Base-by-base conservation (phyloP, 805 yeast genomes). In the Kazachstania martiniae region DNA sequence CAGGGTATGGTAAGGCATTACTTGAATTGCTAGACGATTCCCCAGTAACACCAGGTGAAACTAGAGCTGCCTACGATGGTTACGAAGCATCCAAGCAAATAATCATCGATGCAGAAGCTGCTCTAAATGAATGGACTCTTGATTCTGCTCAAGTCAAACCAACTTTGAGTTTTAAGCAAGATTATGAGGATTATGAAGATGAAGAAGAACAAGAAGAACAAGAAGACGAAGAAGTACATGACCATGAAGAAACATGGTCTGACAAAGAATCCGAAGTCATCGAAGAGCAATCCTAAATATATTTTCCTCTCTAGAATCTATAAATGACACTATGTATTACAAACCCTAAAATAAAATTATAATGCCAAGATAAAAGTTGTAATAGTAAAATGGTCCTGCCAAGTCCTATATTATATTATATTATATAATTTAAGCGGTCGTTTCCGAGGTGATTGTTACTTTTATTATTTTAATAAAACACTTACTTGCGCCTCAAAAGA, bases 41-140 rank as follows among this genome's bases (percentile, higher is more conserved):
- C 41, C 82, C 91, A 40, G 89, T 82, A 32, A 80, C 89, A 38
- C 94, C 94, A 38, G 94, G 94, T 68, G 94, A 82, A 65, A 80
- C 89, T 30, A 78, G 91, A 74, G 80, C 87, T 25, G 80, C 87
- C 37, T 81, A 81, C 58, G 93, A 81, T 50, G 93, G 93, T 46
- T 81, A 80, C 58, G 91, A 81, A 59, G 86, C 89, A 29, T 78
- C 89, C 26, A 81, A 80, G 64, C 93, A 81, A 63, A 81, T 81
- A 59, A 80, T 81, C 50, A 75, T 81, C 47, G 93, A 81, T 53
- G 84, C 86, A 43, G 93, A 81, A 63, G 76, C 74, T 44, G 86
- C 91, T 35, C 68, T 81, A 57, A 80, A 82, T 43, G 68, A 79
- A 32, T 81, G 93, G 93, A 81, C 93, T 44, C 70, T 80, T 49